These are phyloP conservation scores for Tardiomyces digboiensis DNA, from an alignment of 1,139 yeast genomes.

Conservation along the genomic window DNA sequence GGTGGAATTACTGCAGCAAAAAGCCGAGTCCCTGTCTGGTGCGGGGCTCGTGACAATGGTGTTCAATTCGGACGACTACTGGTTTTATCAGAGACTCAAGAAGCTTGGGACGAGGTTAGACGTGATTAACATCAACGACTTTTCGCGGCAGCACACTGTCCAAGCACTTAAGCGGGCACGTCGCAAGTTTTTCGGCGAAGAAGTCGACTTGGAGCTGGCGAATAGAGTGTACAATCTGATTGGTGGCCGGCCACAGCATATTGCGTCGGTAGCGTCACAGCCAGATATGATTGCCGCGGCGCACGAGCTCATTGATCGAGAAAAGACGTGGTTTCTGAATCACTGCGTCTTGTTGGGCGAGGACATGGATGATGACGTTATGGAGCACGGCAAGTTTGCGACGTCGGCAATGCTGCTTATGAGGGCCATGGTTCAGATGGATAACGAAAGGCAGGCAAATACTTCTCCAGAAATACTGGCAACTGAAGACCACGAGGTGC, in stretches of 20 bases:
- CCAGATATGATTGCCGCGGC: conserved; percentile 53
- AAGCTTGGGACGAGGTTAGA: conserved; percentile 68
- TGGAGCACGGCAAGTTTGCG: conserved; percentile 76
- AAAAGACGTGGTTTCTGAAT: conserved; percentile 78
- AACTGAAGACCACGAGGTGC: conserved; percentile 43
- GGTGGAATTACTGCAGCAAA: conserved; percentile 73
- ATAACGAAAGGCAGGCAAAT: conserved; percentile 25
- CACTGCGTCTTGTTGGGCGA: conserved; percentile 73
- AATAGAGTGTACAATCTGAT: conserved; percentile 55
- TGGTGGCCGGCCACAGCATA: conserved; percentile 82
- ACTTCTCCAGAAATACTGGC: conserved; percentile 16
- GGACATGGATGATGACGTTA: conserved; percentile 83
- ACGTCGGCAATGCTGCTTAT: conserved; percentile 69
- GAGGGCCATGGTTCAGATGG: conserved; percentile 66
- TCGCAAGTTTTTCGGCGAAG: conserved; percentile 35
- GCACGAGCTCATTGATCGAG: conserved; percentile 64
- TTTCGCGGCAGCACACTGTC: conserved; percentile 46
- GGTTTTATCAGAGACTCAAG: conserved; percentile 75
- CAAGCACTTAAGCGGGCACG: conserved; percentile 49
- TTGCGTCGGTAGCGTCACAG: conserved; percentile 65
- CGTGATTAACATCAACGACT: conserved; percentile 60
- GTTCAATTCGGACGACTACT: conserved; percentile 78
- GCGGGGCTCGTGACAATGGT: conserved; percentile 67
- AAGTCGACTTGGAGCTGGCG: conserved; percentile 33
- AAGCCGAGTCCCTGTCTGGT: conserved; percentile 72